These are phyloP conservation scores for Lunasporangiospora selenospora DNA, from an alignment of 192 early-diverging fungal species.

Conservation along the genomic window DNA sequence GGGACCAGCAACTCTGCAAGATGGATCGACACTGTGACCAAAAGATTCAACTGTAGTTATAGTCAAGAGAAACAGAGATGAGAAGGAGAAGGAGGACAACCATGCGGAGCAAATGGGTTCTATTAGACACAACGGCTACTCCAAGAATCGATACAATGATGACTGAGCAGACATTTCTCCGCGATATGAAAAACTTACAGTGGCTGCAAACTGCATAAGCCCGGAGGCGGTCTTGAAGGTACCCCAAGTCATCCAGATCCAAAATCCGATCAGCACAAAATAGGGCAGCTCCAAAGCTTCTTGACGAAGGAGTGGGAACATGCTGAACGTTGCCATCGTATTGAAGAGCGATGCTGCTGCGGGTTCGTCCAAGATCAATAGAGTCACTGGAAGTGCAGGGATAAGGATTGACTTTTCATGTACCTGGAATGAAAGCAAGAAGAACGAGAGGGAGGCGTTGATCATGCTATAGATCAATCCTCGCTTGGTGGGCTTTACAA, in stretches of 20 bases:
- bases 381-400: slow-evolving; percentile 76
- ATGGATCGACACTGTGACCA: slow-evolving; percentile 55
- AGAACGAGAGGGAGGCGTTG: slow-evolving; percentile 88
- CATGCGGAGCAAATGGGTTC: too few relatives aligned
- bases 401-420: slow-evolving; percentile 98
- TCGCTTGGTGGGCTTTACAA: slow-evolving; percentile 57
- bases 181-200: slow-evolving; percentile 22
- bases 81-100: background rate
- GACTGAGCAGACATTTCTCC: background rate
- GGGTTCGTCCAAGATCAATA: slow-evolving; percentile 77
- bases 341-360: slow-evolving; percentile 69
- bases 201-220: slow-evolving; percentile 22
- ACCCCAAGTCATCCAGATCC: slow-evolving; percentile 67
- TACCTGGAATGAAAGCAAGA: slow-evolving; percentile 96
- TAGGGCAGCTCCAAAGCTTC: slow-evolving; percentile 81
- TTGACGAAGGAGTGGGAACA: slow-evolving; percentile 85
- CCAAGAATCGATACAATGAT: too few relatives aligned
- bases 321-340: slow-evolving; percentile 80
- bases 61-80: background rate
- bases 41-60: slow-evolving; percentile 15
- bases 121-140: too few relatives aligned
- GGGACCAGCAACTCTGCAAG: slow-evolving; percentile 61
- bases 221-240: slow-evolving; percentile 11
- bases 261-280: slow-evolving; percentile 69
- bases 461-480: slow-evolving; percentile 75